These are phyloP conservation scores for Tetrahymena elliotti DNA, from an alignment of 73 alveolate species.

Conservation along the genomic window DNA sequence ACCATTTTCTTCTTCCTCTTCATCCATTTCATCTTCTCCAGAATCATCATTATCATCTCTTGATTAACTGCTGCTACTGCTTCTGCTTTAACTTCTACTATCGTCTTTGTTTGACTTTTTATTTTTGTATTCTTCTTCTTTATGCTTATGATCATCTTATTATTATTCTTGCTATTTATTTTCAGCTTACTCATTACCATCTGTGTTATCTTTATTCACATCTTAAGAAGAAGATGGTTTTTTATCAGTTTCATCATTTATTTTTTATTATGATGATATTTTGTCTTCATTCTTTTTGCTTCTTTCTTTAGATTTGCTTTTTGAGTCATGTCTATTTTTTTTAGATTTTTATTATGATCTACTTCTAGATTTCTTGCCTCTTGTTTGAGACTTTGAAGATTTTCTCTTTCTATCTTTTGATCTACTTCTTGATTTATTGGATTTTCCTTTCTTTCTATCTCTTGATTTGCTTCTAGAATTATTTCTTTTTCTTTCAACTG, in stretches of 20 bases:
- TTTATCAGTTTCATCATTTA: not conserved
- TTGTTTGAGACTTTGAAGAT: not conserved
- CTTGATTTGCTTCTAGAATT: not conserved
- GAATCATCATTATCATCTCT: not conserved
- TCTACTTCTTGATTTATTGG: not conserved
- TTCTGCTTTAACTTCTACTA: not conserved
- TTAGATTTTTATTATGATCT: not conserved
- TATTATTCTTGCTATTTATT: not conserved
- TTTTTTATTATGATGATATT: not conserved
- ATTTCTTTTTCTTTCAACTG: not conserved
- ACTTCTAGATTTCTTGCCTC: not conserved
- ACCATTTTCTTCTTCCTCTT: conserved; percentile 16
- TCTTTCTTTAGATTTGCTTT: not conserved
- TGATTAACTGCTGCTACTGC: not conserved
- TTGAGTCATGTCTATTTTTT: not conserved
- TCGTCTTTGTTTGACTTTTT: not conserved
- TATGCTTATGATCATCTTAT: not conserved
- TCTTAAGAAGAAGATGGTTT: not conserved
- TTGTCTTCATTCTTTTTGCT: not conserved
- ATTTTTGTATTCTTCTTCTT: not conserved
- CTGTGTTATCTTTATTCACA: not conserved
- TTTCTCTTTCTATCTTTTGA: not conserved
- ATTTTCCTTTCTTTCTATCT: not conserved
- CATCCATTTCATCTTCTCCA: conserved; percentile 1
- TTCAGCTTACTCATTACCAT: not conserved